Percentiles rank a stretch among this genome's conserved stretches.
Conservation (phyloP, 495 filamentous ascomycete genomes). For the Darksidea phi region DNA sequence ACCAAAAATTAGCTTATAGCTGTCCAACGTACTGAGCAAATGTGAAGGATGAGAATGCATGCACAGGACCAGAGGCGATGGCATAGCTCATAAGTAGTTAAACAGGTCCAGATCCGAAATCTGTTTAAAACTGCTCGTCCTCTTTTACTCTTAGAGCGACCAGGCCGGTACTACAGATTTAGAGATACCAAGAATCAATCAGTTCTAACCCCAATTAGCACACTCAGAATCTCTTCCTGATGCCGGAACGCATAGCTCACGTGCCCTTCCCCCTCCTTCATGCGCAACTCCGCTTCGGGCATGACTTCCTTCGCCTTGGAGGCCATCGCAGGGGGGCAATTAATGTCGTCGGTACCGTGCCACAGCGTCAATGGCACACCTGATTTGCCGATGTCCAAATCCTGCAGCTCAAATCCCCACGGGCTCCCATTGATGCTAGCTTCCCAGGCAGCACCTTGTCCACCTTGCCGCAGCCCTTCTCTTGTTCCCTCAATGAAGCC, state of each 20-base stretch:
- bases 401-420: conserved; percentile 10
- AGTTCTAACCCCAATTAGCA: background rate
- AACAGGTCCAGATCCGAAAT: too few relatives aligned
- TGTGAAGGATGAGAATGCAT: too few relatives aligned
- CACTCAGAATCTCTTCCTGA: conserved; percentile 11
- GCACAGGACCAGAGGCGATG: too few relatives aligned
- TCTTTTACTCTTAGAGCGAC: too few relatives aligned
- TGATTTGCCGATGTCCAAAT: background rate
- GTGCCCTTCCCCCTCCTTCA: conserved; percentile 6
- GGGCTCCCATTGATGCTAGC: conserved; percentile 1
- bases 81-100: too few relatives aligned
- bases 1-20: too few relatives aligned
- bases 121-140: too few relatives aligned
- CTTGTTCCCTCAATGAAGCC: conserved; percentile 6
- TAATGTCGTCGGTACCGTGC: conserved; percentile 10
- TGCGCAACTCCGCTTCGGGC: background rate
- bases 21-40: too few relatives aligned
- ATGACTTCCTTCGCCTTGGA: conserved; percentile 2
- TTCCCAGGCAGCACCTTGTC: conserved; percentile 11
- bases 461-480: conserved; percentile 12
- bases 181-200: too few relatives aligned
- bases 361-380: conserved; percentile 7
- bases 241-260: conserved; percentile 5
- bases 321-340: conserved; percentile 3
- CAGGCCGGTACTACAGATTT: too few relatives aligned